phyloP scores from a whole-genome alignment of 495 filamentous ascomycete genomes.

The Daldinia decipiens region DNA sequence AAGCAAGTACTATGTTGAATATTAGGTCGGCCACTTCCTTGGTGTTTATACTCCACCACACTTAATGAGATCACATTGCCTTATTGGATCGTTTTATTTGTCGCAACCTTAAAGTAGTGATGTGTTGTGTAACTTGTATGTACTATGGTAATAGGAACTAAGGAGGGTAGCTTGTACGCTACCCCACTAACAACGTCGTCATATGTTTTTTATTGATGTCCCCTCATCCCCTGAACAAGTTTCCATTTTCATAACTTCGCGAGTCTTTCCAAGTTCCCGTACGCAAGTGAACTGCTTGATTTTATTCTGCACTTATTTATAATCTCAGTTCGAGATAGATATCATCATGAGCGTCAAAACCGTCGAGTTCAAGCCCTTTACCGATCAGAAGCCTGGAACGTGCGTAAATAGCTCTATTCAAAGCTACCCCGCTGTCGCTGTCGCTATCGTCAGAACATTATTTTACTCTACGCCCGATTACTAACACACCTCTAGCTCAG shows the following conservation, averaged over 20 bases:
- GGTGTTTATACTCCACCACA: slow-evolving; percentile 21
- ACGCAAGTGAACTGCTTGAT: not conserved
- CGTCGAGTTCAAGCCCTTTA: slow-evolving; percentile 80
- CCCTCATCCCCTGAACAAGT: slow-evolving; percentile 26
- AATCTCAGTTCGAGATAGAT: not conserved
- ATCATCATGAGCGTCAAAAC: slow-evolving; percentile 75
- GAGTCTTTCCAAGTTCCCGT: slow-evolving; percentile 3
- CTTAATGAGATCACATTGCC: slow-evolving; percentile 34
- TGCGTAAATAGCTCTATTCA: slow-evolving; percentile 65
- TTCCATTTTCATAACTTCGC: slow-evolving; percentile 11
- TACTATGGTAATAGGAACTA: not conserved
- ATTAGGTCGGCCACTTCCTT: not conserved
- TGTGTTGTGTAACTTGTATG: slow-evolving; percentile 9
- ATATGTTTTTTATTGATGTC: slow-evolving; percentile 37
- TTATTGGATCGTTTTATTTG: slow-evolving; percentile 20
- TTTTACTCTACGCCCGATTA: not conserved
- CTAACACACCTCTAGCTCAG: slow-evolving; percentile 72
- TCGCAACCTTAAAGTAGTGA: not conserved
- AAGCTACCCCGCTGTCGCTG: slow-evolving; percentile 47
- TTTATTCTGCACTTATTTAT: not conserved
- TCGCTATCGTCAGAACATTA: slow-evolving; percentile 18
- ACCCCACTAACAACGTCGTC: slow-evolving; percentile 44
- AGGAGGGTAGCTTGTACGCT: slow-evolving; percentile 7
- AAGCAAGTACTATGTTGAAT: not conserved
- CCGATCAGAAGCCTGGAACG: slow-evolving; percentile 99